Conservation (phyloP, 108 stramenopile species). For the Cyclostephanos tholiformis region DNA sequence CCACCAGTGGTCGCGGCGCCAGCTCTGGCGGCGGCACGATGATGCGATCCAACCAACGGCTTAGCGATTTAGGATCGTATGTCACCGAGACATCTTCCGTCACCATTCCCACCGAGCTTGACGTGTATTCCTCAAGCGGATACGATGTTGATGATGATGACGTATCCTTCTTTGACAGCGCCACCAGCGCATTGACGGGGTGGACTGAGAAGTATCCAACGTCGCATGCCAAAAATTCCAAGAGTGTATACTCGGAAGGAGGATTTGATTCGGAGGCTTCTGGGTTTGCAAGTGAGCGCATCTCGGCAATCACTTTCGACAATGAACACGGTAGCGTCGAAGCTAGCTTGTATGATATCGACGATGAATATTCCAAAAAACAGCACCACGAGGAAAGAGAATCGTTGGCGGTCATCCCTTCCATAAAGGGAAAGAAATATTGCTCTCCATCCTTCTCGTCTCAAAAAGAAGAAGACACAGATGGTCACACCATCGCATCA, state of each 20-base stretch:
- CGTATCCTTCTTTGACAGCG: conserved; percentile 31
- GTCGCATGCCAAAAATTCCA: conserved; percentile 8
- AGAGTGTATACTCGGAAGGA: conserved; percentile 5
- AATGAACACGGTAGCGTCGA: conserved; percentile 29
- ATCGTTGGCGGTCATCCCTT: neutral
- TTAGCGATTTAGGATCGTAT: conserved; percentile 21
- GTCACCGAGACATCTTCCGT: conserved; percentile 47
- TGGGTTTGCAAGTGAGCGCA: conserved; percentile 11
- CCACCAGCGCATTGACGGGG: conserved; percentile 33
- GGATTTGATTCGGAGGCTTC: neutral
- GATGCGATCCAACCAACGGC: neutral
- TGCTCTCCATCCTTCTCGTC: conserved; percentile 5
- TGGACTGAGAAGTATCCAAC: conserved; percentile 19
- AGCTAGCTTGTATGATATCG: conserved; percentile 6
- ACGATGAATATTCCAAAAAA: conserved; percentile 4
- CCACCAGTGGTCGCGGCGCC: neutral
- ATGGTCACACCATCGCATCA: neutral
- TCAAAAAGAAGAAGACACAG: neutral
- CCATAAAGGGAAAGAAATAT: conserved; percentile 23
- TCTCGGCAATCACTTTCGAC: conserved; percentile 14
- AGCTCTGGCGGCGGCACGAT: neutral
- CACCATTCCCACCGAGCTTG: conserved; percentile 38
- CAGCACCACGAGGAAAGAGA: conserved; percentile 1
- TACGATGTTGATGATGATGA: conserved; percentile 28
- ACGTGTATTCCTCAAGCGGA: conserved; percentile 19